These are phyloP conservation scores for Ceratocystis alfenasii DNA, from an alignment of 2,329 filamentous ascomycete genomes.

Conservation along the genomic window DNA sequence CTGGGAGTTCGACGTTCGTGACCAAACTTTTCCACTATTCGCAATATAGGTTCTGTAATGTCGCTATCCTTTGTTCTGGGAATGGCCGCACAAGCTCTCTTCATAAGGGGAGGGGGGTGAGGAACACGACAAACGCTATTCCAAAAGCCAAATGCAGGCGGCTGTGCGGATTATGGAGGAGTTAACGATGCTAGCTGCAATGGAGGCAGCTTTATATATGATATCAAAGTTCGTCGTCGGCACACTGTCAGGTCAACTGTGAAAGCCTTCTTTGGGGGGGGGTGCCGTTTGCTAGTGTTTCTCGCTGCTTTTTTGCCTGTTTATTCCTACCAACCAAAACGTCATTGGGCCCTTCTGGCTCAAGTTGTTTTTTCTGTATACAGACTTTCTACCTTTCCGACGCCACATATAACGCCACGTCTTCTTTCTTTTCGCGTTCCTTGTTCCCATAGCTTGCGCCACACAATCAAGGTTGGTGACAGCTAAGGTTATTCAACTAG, in stretches of 20 bases:
- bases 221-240: background rate
- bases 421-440: background rate
- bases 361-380: background rate
- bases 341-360: conserved; percentile 8
- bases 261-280: background rate
- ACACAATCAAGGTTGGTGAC: background rate
- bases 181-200: background rate
- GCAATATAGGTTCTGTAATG: background rate
- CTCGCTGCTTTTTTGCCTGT: background rate
- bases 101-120: background rate
- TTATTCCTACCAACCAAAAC: conserved; percentile 4
- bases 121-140: background rate
- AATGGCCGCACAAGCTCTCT: background rate
- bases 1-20: background rate
- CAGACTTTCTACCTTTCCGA: background rate
- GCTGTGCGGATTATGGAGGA: background rate
- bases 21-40: background rate
- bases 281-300: background rate
- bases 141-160: background rate
- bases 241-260: background rate
- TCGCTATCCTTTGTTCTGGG: background rate
- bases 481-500: background rate
- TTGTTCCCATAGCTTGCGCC: background rate
- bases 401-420: background rate
- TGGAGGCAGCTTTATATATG: background rate